phyloP scores from a whole-genome alignment of 768 basidiomycete species.

The Saitozyma sp. region DNA sequence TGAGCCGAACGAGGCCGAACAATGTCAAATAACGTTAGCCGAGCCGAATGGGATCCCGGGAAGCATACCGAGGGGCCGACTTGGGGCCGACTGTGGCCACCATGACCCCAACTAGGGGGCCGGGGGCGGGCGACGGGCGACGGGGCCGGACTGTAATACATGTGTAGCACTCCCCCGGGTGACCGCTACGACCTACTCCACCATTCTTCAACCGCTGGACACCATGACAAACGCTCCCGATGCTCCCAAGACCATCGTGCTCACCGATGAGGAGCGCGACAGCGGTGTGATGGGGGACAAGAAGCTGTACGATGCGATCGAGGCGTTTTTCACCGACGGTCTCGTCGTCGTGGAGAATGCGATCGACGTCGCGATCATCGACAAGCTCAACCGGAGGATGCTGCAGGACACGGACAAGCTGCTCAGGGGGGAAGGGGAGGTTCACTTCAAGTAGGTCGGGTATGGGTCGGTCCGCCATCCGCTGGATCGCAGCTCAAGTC shows the following conservation, averaged over 20 bases:
- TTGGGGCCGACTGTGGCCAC: no score
- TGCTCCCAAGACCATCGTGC: slow-evolving; percentile 7
- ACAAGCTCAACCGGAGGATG: slow-evolving; percentile 18
- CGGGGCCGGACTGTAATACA: no score
- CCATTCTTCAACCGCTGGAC: neutral
- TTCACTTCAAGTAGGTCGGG: slow-evolving; percentile 12
- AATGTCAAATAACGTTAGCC: no score
- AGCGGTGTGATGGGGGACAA: slow-evolving; percentile 9
- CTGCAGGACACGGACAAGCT: slow-evolving; percentile 10
- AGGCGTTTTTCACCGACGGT: slow-evolving; percentile 13
- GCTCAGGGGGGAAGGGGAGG: slow-evolving; percentile 6
- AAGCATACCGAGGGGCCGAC: no score
- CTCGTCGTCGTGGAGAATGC: slow-evolving; percentile 16
- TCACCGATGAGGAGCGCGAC: slow-evolving; percentile 19
- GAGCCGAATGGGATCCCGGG: no score
- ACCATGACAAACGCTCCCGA: slow-evolving; percentile 3
- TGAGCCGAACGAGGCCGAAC: no score
- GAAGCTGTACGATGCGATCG: slow-evolving; percentile 13
- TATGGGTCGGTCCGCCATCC: no score
- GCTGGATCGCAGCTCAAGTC: neutral
- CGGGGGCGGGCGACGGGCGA: no score
- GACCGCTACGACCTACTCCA: no score
- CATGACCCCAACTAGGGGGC: no score
- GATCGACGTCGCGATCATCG: slow-evolving; percentile 6
- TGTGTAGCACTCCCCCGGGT: no score